A percentile compares a stretch with the other conserved stretches of the same genome.
Conservation (phyloP, 257 asterid species). For the Jacaranda mimosifolia region DNA sequence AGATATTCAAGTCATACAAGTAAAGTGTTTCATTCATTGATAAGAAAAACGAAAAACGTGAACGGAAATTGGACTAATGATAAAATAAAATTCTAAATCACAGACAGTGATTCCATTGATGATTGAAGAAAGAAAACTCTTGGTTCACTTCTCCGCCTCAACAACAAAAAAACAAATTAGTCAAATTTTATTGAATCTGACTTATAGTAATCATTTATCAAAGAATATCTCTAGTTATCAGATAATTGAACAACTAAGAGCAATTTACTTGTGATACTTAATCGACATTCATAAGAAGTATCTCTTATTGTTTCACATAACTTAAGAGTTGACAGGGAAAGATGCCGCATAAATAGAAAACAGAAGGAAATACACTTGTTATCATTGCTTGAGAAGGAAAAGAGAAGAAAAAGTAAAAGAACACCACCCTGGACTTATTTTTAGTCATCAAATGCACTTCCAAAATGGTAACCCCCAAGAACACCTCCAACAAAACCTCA, state of each 20-base stretch:
- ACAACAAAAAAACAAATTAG: background rate
- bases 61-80: background rate
- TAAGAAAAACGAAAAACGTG: no score
- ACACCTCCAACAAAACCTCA: constrained; percentile 8
- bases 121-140: background rate
- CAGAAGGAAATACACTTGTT: background rate
- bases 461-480: background rate
- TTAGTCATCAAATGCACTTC: constrained; percentile 18
- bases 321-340: no score
- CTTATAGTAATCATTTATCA: background rate
- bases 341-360: no score
- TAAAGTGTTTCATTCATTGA: no score
- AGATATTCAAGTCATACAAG: no score
- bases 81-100: background rate
- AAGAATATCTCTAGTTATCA: no score
- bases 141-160: background rate
- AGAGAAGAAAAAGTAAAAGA: background rate
- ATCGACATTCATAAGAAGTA: no score
- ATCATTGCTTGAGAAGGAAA: background rate
- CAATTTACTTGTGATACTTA: no score
- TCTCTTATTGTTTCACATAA: no score
- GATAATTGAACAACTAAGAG: no score
- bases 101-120: background rate
- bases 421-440: background rate
- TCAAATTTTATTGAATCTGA: background rate